Percentiles rank a stretch among this genome's conserved stretches.
phyloP scores from a whole-genome alignment of 2,329 filamentous ascomycete genomes.

The Rutstroemia sp. region DNA sequence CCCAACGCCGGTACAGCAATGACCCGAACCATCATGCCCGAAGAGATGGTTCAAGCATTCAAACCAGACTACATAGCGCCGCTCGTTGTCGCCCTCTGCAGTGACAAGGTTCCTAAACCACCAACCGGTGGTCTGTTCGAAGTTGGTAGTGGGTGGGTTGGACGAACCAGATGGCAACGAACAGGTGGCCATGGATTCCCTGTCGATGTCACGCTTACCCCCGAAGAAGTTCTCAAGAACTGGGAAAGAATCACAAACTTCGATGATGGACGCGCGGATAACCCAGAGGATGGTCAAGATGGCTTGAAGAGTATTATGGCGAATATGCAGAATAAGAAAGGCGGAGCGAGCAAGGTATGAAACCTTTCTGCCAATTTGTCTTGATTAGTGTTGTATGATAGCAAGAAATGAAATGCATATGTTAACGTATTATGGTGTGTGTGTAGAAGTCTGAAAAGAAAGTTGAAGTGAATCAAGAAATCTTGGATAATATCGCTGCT shows the following conservation, averaged over 20 bases:
- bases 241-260: conserved; percentile 81
- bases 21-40: conserved; percentile 89
- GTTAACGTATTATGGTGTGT: conserved; percentile 18
- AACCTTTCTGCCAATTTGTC: conserved; percentile 9
- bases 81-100: conserved; percentile 74
- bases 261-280: conserved; percentile 76
- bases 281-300: conserved; percentile 73
- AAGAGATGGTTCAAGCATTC: conserved; percentile 97
- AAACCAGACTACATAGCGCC: conserved; percentile 98
- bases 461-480: conserved; percentile 46
- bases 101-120: conserved; percentile 78
- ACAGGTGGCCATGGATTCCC: conserved; percentile 87
- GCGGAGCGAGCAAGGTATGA: conserved; percentile 52
- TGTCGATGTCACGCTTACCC: conserved; percentile 71
- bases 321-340: conserved; percentile 73
- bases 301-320: conserved; percentile 71
- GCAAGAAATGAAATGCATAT: conserved; percentile 21
- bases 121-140: conserved; percentile 88
- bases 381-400: conserved; percentile 18
- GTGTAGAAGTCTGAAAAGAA: conserved; percentile 27
- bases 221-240: conserved; percentile 71
- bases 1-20: conserved; percentile 95
- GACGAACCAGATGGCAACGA: conserved; percentile 90
- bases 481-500: conserved; percentile 67
- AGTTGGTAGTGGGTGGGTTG: conserved; percentile 90